Base-by-base conservation (phyloP, 805 yeast genomes). In the Candida chauliodis region DNA sequence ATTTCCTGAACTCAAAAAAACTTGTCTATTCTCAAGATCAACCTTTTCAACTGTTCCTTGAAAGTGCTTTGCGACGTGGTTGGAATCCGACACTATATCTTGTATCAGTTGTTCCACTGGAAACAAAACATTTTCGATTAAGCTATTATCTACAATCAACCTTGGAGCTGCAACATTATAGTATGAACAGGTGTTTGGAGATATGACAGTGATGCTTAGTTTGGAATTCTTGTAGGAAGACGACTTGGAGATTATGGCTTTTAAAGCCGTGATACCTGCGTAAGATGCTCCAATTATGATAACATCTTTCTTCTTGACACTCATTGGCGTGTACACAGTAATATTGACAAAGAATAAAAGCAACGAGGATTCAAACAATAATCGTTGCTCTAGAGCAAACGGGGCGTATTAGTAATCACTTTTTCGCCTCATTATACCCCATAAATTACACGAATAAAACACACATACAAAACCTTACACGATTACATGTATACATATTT, bases 281-380 rank as follows among this genome's bases (percentile, higher is more conserved):
- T 44, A 63, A 3, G 67, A 59, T 4, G 60, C 67, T n/a, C 73
- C 72, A 20, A 66, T 52, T 13, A 67, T 56, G 4, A 59, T 58
- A 14, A 61, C 39, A 18, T 36, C 32, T 25, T 41, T 47, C 6
- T 32, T 25, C 10, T 5, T 19, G 6, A 22, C 8, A 15, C 15
- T 26, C 36, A 22, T 34, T 7, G 5, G 11, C 9, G 23, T 6
- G 21, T 11, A 19, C 10, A n/a, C 6, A 20, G 23, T 30, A 30
- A 20, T 10, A 14, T 20, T 30, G n/a, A n/a, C n/a, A n/a, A n/a
- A n/a, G n/a, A n/a, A n/a, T n/a, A n/a, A n/a, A n/a, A n/a, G n/a
- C n/a, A n/a, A n/a, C n/a, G n/a, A n/a, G n/a, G n/a, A n/a, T n/a
- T n/a, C n/a, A n/a, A n/a, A n/a, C n/a, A n/a, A 15, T 10, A 8